Base-by-base conservation (phyloP, 257 asterid genomes). In the Scutellaria minor region DNA sequence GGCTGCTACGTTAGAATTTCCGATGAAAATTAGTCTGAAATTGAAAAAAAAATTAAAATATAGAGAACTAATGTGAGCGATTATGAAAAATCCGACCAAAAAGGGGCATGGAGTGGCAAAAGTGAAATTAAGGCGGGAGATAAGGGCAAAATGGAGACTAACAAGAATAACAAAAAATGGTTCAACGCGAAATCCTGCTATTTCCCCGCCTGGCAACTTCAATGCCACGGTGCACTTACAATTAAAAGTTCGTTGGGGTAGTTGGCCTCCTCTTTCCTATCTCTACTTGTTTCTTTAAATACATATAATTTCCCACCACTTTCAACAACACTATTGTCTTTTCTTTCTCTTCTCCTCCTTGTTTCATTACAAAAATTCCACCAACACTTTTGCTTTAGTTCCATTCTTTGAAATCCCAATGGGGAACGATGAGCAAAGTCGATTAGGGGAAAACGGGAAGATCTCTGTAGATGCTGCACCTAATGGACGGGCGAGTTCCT, bases 221-320 rank as follows among this genome's bases (percentile, higher is more conserved):
- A 82, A 85, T 88, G 86, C 81, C 66, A 61, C 62, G 45, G 73
- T 73, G 45, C 57, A 63, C 60, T 57, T 41, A 66, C 82, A 78
- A 79, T 82, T 86, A 83, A 86, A 81, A 77, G 86, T 83, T 85
- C 85, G 89, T 83, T 86, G 87, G 90, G 87, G 92, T 85, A 63
- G 95, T 81, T 88, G 90, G 73, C 73, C 74, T 35, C 64, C 71
- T 50, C 55, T 14, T 18, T 48, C 66, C 70, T 56, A 31, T 22
- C 39, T 42, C 64, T 37, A 1, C 47, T 50, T 40, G 11, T 6
- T 11, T 47, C 86, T 86, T 79, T 86, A 86, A 86, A 86, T 86
- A 74, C 81, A 39, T 11, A 45, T 24, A 73, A 75, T 44, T 76
- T 55, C 74, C 70, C 73, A 57, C 71, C 71, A 13, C 45, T 42